phyloP scores from a whole-genome alignment of 2,329 filamentous ascomycete species.

The Bipolaris bicolor region DNA sequence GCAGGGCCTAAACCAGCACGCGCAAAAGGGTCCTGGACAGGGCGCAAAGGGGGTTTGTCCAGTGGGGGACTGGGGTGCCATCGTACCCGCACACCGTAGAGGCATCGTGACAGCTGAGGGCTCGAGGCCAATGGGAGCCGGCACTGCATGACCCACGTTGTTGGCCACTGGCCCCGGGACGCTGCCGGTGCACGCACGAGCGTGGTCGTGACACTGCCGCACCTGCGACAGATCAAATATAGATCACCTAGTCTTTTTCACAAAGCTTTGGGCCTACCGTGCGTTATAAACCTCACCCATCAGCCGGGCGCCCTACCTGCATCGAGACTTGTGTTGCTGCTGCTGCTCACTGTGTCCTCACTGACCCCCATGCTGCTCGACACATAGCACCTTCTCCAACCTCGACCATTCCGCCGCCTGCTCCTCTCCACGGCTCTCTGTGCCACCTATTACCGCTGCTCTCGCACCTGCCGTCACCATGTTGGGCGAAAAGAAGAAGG shows the following conservation, averaged over 20 bases:
- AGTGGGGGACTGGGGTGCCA: background rate
- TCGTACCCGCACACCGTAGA: background rate
- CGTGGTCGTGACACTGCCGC: constrained; percentile 28
- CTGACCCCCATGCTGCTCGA: constrained; percentile 20
- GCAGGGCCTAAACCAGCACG: constrained; percentile 16
- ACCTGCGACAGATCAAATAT: constrained; percentile 39
- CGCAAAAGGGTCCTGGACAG: constrained; percentile 8
- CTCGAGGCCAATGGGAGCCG: constrained; percentile 13
- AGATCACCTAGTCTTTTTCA: constrained; percentile 27
- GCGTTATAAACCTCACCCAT: constrained; percentile 18
- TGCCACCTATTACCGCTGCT: background rate
- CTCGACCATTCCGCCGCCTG: constrained; percentile 5
- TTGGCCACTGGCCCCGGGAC: constrained; percentile 23
- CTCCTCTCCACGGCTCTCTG: background rate
- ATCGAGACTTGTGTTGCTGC: constrained; percentile 29
- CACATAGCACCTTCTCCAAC: constrained; percentile 10
- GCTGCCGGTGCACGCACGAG: constrained; percentile 28
- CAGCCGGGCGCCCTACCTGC: constrained; percentile 21
- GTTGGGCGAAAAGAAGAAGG: constrained; percentile 41
- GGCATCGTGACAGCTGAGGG: constrained; percentile 2
- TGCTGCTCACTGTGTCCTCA: constrained; percentile 21
- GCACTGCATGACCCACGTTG: constrained; percentile 18
- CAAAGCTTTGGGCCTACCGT: constrained; percentile 18
- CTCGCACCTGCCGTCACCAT: constrained; percentile 16
- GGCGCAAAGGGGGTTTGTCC: constrained; percentile 7